phyloP scores from a whole-genome alignment of 106 monocot genomes.

The Allium sativum region DNA sequence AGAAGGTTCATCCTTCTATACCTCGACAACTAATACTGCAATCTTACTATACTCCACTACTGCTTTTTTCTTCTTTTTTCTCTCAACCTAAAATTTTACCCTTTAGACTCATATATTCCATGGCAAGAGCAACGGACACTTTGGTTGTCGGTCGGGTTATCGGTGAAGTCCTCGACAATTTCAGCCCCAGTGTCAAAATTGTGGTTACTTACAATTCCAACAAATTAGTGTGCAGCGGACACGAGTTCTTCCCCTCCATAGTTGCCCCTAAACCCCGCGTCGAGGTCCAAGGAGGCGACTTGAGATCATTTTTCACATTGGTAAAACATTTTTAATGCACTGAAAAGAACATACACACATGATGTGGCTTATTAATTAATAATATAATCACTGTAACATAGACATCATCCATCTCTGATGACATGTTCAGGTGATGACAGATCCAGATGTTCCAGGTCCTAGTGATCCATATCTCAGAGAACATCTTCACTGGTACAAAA shows the following conservation, averaged over 20 bases:
- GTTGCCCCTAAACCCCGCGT: slow-evolving; percentile 52
- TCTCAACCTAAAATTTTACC: too few species aligned
- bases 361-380: too few species aligned
- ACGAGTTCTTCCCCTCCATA: slow-evolving; percentile 67
- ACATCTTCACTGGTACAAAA: slow-evolving; percentile 6
- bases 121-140: slow-evolving; percentile 58
- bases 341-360: too few species aligned
- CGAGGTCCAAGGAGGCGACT: slow-evolving; percentile 72
- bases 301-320: slow-evolving; percentile 80
- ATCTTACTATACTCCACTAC: too few species aligned
- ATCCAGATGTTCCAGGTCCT: slow-evolving; percentile 2
- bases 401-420: too few species aligned
- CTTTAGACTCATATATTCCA: not conserved
- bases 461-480: slow-evolving; percentile 7
- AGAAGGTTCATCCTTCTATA: too few species aligned
- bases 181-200: slow-evolving; percentile 65
- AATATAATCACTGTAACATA: too few species aligned
- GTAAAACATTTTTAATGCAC: slow-evolving; percentile 17
- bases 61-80: too few species aligned
- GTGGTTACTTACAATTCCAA: slow-evolving; percentile 59
- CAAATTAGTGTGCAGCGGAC: slow-evolving; percentile 78
- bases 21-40: too few species aligned
- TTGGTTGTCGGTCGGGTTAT: slow-evolving; percentile 77
- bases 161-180: slow-evolving; percentile 70
- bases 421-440: slow-evolving; percentile 24